phyloP scores from a whole-genome alignment of 805 yeast species.

The Jamesozyma lodderae region DNA sequence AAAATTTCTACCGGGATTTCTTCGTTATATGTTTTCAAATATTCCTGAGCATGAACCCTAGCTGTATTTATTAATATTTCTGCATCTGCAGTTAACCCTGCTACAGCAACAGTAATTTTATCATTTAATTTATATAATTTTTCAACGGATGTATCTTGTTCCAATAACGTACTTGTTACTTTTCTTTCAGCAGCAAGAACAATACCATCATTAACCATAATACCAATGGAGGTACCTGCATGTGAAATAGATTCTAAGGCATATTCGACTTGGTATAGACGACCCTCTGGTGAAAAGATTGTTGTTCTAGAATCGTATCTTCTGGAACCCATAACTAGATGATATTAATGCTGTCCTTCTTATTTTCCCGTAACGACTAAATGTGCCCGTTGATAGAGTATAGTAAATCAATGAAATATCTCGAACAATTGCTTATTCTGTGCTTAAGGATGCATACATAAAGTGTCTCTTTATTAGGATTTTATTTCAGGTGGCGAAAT shows the following conservation, averaged over 20 bases:
- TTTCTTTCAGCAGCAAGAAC: constrained; percentile 96
- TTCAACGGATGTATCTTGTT: constrained; percentile 89
- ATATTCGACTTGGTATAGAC: constrained; percentile 93
- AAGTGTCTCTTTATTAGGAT: too few species aligned
- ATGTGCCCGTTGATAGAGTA: too few species aligned
- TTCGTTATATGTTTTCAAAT: constrained; percentile 80
- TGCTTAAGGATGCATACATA: too few species aligned
- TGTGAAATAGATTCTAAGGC: constrained; percentile 96
- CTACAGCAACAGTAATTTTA: constrained; percentile 84
- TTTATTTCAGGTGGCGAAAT: too few species aligned
- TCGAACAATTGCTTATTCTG: too few species aligned
- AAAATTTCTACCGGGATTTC: constrained; percentile 89
- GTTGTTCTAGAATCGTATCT: constrained; percentile 99
- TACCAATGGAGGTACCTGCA: constrained; percentile 95
- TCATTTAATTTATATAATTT: constrained; percentile 82
- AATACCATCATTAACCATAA: constrained; percentile 77
- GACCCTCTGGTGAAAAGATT: constrained; percentile 97
- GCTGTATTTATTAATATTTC: constrained; percentile 80
- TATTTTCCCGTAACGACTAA: too few species aligned
- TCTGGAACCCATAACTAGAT: constrained; percentile 85
- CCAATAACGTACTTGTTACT: constrained; percentile 84
- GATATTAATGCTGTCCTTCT: too few species aligned
- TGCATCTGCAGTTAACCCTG: constrained; percentile 98
- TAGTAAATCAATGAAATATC: too few species aligned
- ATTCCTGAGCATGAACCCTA: constrained; percentile 74